Base-by-base conservation (phyloP, 768 basidiomycete species). In the Serendipita sp. region DNA sequence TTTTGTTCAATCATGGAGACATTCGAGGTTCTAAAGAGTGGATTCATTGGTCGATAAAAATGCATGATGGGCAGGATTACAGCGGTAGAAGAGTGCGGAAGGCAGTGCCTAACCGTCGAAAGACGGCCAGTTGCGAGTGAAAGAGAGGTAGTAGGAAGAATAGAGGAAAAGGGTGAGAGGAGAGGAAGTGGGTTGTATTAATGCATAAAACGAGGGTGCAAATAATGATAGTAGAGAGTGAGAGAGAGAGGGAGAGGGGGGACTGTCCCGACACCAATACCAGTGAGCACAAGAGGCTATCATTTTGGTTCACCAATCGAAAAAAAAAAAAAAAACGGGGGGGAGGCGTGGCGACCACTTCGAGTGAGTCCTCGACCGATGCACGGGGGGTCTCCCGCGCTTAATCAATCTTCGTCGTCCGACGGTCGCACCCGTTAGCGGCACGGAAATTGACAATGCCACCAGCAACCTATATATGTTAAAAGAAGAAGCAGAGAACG, bases 381-480 rank as follows among this genome's bases (percentile, higher is more conserved):
- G 34, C 34, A 38, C 14, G 7, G 34, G 34, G 4, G 45, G 4
- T 17, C 60, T 17, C 28, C n/a, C 61, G 61, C 22, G 4, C 63
- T 71, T 67, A 76, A 63, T 77, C 75, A 26, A 75, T 70, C 50
- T 74, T 63, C 30, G 61, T 68, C 34, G 72, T 72, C 24, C 61
- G 62, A 14, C 75, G 72, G 65, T 77, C 77, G 62, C 65, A 70
- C n/a, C 75, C 74, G 20, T 71, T 68, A 5, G 67, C 69, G 2
- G 74, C 72, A 30, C 75, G 70, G 69, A 75, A 70, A 50, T 76
- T 76, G 17, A 71, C 68, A 42, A 76, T 71, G 0, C 74, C 74
- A 26, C 75, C 75, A 0, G 72, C 74, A 31, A 77, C 34, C 34
- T 38, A 38, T 38, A 38, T 14, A 38, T n/a, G n/a, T n/a, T n/a